A percentile compares a stretch with the other conserved stretches of the same genome.
phyloP scores from a whole-genome alignment of 2,329 filamentous ascomycete genomes.

The Fusarium sp. region DNA sequence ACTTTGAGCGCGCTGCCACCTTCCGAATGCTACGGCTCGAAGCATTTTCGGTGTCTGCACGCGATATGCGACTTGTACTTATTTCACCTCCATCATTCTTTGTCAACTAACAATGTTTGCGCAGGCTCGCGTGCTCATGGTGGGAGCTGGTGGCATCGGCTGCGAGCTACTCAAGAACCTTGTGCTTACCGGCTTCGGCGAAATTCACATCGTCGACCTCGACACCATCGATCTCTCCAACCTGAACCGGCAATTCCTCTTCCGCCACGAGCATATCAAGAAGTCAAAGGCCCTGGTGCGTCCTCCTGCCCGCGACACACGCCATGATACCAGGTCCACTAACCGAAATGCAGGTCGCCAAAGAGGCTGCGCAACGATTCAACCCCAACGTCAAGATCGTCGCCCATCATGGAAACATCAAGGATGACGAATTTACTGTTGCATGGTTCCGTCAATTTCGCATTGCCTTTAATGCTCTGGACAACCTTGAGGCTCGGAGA shows the following conservation, averaged over 20 bases:
- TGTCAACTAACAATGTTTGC: conserved; percentile 34
- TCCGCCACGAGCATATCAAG: conserved; percentile 96
- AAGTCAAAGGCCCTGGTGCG: conserved; percentile 92
- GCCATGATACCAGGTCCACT: conserved; percentile 26
- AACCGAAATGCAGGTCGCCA: conserved; percentile 76
- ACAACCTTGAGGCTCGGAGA: conserved; percentile 92
- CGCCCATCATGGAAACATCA: conserved; percentile 95
- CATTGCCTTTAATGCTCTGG: conserved; percentile 95
- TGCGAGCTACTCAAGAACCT: conserved; percentile 98
- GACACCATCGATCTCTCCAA: conserved; percentile 99
- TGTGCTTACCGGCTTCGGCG: conserved; percentile 89
- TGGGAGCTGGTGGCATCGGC: conserved; percentile 96
- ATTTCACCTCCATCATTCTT: conserved; percentile 1
- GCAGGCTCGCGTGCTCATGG: conserved; percentile 89
- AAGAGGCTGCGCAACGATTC: conserved; percentile 90
- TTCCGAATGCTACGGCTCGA: neutral
- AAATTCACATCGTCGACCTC: conserved; percentile 94
- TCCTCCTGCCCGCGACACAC: conserved; percentile 29
- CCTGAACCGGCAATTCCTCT: conserved; percentile 96
- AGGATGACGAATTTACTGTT: conserved; percentile 86
- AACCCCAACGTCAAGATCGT: conserved; percentile 89
- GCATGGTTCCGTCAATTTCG: conserved; percentile 88
- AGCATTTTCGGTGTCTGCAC: neutral
- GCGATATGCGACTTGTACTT: conserved; percentile 7
- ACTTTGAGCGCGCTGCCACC: conserved; percentile 8